phyloP scores from a whole-genome alignment of 257 asterid species.

The Echium plantagineum region DNA sequence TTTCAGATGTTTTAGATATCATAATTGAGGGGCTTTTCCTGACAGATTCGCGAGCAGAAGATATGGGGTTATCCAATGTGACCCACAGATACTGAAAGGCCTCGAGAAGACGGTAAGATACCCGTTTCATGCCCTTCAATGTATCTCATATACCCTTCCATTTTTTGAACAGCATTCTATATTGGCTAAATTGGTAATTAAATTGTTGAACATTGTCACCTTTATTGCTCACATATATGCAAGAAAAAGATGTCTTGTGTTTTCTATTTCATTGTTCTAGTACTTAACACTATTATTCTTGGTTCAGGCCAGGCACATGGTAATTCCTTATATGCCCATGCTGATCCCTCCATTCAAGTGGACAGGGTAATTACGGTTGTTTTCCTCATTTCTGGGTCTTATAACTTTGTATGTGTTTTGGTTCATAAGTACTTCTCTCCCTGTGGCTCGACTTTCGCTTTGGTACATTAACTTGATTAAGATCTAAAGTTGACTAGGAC shows the following conservation, averaged over 20 bases:
- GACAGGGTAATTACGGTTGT: conserved; percentile 49
- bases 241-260: background rate
- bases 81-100: conserved; percentile 71
- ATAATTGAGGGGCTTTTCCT: conserved; percentile 18
- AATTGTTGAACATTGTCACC: background rate
- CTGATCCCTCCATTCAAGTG: conserved; percentile 86
- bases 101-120: conserved; percentile 74
- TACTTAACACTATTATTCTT: conserved; percentile 10
- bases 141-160: background rate
- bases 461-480: background rate
- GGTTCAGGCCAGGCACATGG: conserved; percentile 88
- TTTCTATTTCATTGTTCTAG: background rate
- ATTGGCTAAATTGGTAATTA: background rate
- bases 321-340: conserved; percentile 98
- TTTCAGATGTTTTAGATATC: conserved; percentile 13
- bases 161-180: background rate
- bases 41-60: conserved; percentile 57
- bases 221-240: background rate
- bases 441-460: background rate
- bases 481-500: background rate
- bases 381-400: background rate
- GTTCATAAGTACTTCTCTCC: background rate
- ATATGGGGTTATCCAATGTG: conserved; percentile 78
- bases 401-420: background rate
- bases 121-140: background rate